Evolutionary conservation across 2,329 filamentous ascomycete species (phyloP).

Genomic region (Calonectria pseudoreteaudii): DNA sequence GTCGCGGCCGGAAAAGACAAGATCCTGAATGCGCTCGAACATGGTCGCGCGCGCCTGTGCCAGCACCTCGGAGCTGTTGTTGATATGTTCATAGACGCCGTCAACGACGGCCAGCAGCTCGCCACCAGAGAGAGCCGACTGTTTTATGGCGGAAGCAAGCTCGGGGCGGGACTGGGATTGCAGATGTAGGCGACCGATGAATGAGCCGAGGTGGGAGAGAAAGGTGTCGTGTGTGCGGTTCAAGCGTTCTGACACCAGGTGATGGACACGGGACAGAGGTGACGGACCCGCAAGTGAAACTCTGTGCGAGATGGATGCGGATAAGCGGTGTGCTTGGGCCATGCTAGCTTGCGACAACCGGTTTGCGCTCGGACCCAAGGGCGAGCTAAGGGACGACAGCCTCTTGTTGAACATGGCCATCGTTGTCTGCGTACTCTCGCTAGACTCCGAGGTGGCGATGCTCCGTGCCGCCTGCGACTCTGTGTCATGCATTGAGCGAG

Average conservation of each 20-base stretch:
- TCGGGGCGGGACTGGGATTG: conserved; percentile 92
- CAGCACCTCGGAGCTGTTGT: conserved; percentile 73
- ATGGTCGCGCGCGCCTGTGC: conserved; percentile 78
- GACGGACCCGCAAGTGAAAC: conserved; percentile 80
- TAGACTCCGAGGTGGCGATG: conserved; percentile 48
- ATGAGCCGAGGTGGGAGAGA: conserved; percentile 89
- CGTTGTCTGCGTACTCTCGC: conserved; percentile 51
- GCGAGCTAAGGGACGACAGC: conserved; percentile 58
- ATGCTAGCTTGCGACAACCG: conserved; percentile 52
- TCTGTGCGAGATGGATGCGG: conserved; percentile 74
- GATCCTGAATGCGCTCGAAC: conserved; percentile 82
- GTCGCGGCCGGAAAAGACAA: conserved; percentile 85
- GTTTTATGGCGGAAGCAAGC: conserved; percentile 83
- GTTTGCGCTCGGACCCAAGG: conserved; percentile 45
- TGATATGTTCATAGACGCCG: conserved; percentile 82
- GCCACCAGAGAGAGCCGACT: conserved; percentile 85
- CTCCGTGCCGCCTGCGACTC: conserved; percentile 54
- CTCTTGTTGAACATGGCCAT: conserved; percentile 56
- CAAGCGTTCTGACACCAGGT: conserved; percentile 86
- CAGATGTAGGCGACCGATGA: conserved; percentile 89
- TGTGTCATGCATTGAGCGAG: conserved; percentile 50
- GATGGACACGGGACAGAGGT: conserved; percentile 71
- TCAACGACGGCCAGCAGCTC: conserved; percentile 84
- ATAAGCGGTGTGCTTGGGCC: conserved; percentile 58
- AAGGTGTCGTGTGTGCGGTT: conserved; percentile 87